phyloP scores from a whole-genome alignment of 148 eudicot genomes.

The Heliosperma pusillum region DNA sequence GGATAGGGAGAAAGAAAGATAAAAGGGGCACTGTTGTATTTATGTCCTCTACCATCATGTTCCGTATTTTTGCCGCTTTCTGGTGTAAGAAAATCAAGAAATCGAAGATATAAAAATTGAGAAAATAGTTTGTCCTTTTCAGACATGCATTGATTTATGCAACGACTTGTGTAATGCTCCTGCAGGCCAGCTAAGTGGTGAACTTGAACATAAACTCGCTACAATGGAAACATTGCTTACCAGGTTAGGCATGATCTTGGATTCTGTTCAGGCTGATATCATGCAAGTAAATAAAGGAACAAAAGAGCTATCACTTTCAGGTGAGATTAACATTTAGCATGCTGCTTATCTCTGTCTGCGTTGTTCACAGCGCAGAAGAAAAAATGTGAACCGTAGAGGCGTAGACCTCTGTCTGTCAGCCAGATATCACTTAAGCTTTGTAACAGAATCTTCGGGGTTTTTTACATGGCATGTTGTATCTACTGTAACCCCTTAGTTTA shows the following conservation, averaged over 20 bases:
- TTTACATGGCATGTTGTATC: no score
- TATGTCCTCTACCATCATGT: not conserved
- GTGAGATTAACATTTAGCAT: constrained; percentile 37
- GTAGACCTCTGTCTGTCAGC: no score
- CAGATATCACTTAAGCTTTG: no score
- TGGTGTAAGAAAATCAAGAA: not conserved
- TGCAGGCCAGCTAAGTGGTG: constrained; percentile 70
- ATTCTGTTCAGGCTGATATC: constrained; percentile 84
- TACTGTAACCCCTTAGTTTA: no score
- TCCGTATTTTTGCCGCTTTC: not conserved
- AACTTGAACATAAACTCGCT: constrained; percentile 69
- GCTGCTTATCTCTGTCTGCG: not conserved
- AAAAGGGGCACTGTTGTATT: no score
- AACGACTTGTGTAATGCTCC: constrained; percentile 9
- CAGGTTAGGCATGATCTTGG: constrained; percentile 78
- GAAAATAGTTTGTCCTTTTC: not conserved
- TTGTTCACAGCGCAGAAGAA: not conserved
- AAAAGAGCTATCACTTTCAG: constrained; percentile 66
- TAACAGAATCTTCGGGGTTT: no score
- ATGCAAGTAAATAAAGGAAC: constrained; percentile 90
- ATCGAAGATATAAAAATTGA: no score
- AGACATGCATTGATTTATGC: not conserved
- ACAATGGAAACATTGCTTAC: constrained; percentile 66
- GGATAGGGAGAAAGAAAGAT: no score
- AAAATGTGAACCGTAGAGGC: no score